Evolutionary conservation across 495 filamentous ascomycete species (phyloP), one percentile per base, ranked within the genome.

Genomic region (Amorphotheca resinae): DNA sequence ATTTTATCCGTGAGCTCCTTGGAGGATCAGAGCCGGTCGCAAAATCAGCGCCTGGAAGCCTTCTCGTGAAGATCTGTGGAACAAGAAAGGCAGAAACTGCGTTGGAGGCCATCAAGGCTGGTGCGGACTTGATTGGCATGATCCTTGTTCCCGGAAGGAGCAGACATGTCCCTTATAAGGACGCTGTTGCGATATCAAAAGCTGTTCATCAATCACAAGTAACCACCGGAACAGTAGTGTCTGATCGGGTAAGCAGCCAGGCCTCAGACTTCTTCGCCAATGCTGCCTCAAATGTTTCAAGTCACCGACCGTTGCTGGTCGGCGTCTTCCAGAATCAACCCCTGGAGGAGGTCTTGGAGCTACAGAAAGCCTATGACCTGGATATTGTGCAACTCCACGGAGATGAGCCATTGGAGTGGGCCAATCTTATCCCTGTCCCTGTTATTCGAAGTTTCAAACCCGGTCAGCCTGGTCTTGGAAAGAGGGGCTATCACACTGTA

Each of bases 301-400:
- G 46, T 22, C 68, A 66, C 21, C 74, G 80, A 6, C 81, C 91
- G 1, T 67, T 93, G 22, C 70, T 98, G 20, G 93, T 94, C 23
- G 91, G 91, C 40, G 89, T 98, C 4, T 98, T 98, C 62, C 83
- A 80, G 57, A 80, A 95, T 61, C 89, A 95, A 51, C 79, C 88
- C 1, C 66, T 98, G 9, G 69, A 73, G 16, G 85, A 94, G 42
- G 65, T 98, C 15, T 62, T 95, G 17, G 69, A 71, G 33, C 73
- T 87, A 54, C 84, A 88, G 52, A 69, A 73, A 41, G 69, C 77
- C 2, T 72, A 95, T 43, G 67, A 69, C 34, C 79, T 98, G n/a
- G 91, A 98, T 56, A 66, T 91, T 33, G 80, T 98, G 3, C 91
- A 98, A 54, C 71, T 98, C 3, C 91, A 98, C 58, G 91, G 91